phyloP scores from a whole-genome alignment of 75 land plant genomes.

The Cupressus sempervirens region DNA sequence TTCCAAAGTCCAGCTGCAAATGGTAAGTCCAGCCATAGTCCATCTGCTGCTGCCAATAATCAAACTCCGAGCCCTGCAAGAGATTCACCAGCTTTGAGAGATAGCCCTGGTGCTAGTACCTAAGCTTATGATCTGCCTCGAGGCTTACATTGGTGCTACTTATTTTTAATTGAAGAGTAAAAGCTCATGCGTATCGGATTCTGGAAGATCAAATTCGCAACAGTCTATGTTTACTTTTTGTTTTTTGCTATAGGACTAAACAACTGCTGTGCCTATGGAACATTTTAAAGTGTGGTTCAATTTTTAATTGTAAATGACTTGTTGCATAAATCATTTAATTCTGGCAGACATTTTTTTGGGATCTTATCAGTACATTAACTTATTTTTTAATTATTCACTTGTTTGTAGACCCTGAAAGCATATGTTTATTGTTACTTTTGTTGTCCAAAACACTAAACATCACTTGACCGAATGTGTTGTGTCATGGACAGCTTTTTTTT shows the following conservation, averaged over 20 bases:
- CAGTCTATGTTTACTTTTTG: background rate
- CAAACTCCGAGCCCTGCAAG: constrained; percentile 11
- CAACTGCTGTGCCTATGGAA: background rate
- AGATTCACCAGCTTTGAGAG: constrained; percentile 12
- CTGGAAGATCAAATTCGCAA: background rate
- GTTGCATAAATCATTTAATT: background rate
- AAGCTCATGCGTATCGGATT: background rate
- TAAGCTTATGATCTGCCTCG: background rate
- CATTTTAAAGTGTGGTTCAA: background rate
- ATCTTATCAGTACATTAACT: background rate
- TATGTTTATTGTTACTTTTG: background rate
- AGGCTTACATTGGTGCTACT: background rate
- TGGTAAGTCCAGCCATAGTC: constrained; percentile 11
- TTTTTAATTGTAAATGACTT: background rate
- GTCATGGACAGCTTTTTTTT: background rate
- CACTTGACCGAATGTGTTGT: background rate
- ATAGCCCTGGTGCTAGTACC: constrained; percentile 7
- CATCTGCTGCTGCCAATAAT: background rate
- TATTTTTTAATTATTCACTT: background rate
- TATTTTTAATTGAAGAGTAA: background rate
- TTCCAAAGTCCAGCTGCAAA: constrained; percentile 10
- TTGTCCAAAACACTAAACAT: no score
- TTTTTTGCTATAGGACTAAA: background rate
- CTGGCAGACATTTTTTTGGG: background rate
- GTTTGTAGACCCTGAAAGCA: background rate